A percentile compares a stretch with the other conserved stretches of the same genome.
Evolutionary conservation across 2,329 filamentous ascomycete species (phyloP).

Genomic region (Colletotrichum sp.): DNA sequence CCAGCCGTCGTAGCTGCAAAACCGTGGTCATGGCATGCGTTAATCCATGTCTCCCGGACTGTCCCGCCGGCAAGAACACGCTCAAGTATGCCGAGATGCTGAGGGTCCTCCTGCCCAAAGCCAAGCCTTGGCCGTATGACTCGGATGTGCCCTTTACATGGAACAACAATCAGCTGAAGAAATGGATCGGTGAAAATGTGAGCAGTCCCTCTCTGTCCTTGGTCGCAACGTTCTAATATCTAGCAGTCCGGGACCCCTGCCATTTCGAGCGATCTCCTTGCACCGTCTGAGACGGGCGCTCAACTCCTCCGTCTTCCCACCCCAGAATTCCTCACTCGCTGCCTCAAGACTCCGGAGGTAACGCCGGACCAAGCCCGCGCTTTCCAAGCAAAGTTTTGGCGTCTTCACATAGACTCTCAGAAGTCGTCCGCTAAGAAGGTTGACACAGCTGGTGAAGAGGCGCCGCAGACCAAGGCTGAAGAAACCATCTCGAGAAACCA

Average conservation of each 20-base stretch:
- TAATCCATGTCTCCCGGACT: slow-evolving; percentile 50
- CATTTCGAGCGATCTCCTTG: slow-evolving; percentile 37
- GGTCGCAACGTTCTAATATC: not conserved
- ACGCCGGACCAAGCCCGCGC: slow-evolving; percentile 42
- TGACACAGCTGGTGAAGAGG: not conserved
- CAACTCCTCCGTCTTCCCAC: slow-evolving; percentile 45
- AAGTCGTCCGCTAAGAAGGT: not conserved
- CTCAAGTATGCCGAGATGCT: slow-evolving; percentile 54
- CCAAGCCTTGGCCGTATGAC: slow-evolving; percentile 27
- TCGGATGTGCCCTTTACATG: slow-evolving; percentile 39
- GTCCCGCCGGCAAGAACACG: slow-evolving; percentile 51
- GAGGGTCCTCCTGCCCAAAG: slow-evolving; percentile 39
- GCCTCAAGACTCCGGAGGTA: slow-evolving; percentile 40
- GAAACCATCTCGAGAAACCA: not conserved
- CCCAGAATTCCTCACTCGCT: slow-evolving; percentile 44
- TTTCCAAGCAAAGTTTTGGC: slow-evolving; percentile 48
- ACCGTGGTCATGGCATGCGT: slow-evolving; percentile 53
- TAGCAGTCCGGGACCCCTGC: slow-evolving; percentile 42
- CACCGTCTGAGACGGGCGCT: slow-evolving; percentile 43
- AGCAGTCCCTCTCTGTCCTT: slow-evolving; percentile 19
- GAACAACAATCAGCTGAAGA: slow-evolving; percentile 40
- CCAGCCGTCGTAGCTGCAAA: slow-evolving; percentile 39
- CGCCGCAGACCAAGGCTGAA: not conserved
- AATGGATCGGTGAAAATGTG: slow-evolving; percentile 47
- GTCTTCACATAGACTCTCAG: slow-evolving; percentile 44